Percentiles rank a stretch among this genome's conserved stretches.
Conservation (phyloP, 192 early-diverging fungal genomes). For the Backusella luteola region DNA sequence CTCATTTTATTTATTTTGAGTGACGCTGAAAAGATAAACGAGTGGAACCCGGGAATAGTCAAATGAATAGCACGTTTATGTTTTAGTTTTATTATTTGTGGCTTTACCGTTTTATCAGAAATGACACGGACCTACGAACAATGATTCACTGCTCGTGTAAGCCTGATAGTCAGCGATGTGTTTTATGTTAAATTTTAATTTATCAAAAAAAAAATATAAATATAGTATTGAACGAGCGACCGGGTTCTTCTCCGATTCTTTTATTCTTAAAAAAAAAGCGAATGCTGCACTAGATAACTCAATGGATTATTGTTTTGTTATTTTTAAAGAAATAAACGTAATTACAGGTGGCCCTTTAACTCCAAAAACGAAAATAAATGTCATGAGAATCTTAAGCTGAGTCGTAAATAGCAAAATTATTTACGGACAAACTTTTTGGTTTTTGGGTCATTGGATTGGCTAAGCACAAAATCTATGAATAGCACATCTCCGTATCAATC, state of each 20-base stretch:
- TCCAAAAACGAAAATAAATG: not conserved
- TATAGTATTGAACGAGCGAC: not conserved
- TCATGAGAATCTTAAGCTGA: not conserved
- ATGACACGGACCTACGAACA: not conserved
- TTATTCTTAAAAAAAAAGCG: not conserved
- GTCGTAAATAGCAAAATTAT: too few relatives aligned
- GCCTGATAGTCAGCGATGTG: not conserved
- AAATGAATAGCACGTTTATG: not conserved
- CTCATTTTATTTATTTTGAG: not conserved
- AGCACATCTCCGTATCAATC: too few relatives aligned
- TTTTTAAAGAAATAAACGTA: not conserved
- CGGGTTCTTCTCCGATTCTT: not conserved
- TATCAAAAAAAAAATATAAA: not conserved
- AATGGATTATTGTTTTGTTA: not conserved
- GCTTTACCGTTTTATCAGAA: not conserved
- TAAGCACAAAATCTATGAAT: too few relatives aligned
- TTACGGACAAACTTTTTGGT: too few relatives aligned
- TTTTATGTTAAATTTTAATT: not conserved
- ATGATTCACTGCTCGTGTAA: not conserved
- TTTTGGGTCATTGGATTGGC: too few relatives aligned
- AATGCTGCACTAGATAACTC: not conserved
- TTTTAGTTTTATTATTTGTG: not conserved
- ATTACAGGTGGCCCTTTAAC: not conserved
- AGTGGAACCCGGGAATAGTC: not conserved
- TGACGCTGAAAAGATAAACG: not conserved